These are phyloP conservation scores for Cladophialophora psammophila DNA, from an alignment of 2,329 filamentous ascomycete genomes.

Conservation along the genomic window DNA sequence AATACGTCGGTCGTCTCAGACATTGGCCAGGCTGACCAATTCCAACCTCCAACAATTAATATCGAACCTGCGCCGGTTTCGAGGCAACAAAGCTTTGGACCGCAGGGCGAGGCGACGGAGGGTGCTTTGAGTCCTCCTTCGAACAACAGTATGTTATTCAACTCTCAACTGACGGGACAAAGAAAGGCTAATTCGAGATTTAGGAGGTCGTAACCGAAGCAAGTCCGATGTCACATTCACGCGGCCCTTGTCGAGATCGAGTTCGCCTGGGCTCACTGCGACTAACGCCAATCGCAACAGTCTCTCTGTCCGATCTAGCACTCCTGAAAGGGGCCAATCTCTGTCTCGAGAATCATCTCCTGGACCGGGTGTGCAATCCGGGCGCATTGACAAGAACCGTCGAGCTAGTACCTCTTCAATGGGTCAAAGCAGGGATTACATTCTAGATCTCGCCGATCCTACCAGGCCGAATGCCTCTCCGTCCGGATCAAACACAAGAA, in stretches of 20 bases:
- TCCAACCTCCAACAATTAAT: constrained; percentile 93
- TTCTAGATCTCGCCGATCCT: constrained; percentile 89
- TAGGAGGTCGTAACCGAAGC: constrained; percentile 64
- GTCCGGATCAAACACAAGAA: constrained; percentile 71
- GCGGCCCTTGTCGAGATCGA: constrained; percentile 43
- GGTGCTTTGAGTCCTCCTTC: constrained; percentile 83
- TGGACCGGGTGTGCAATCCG: constrained; percentile 39
- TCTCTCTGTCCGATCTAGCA: constrained; percentile 52
- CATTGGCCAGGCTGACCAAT: constrained; percentile 72
- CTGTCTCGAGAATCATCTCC: constrained; percentile 55
- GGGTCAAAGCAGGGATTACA: constrained; percentile 71
- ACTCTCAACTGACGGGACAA: not conserved
- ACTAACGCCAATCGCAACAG: constrained; percentile 37
- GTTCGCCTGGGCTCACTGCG: constrained; percentile 41
- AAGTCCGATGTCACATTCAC: constrained; percentile 62
- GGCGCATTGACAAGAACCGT: constrained; percentile 48
- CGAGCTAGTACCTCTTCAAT: constrained; percentile 57
- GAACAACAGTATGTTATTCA: constrained; percentile 21
- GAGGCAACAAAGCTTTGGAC: constrained; percentile 70
- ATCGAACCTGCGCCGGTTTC: constrained; percentile 81
- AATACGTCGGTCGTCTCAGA: constrained; percentile 61
- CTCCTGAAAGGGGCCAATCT: constrained; percentile 47
- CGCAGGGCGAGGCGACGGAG: constrained; percentile 69
- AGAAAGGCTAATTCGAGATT: constrained; percentile 35
- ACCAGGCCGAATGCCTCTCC: constrained; percentile 73